Evolutionary conservation across 495 filamentous ascomycete species (phyloP), one percentile per base, ranked within the genome.

Genomic region (Aspergillus panamensis): DNA sequence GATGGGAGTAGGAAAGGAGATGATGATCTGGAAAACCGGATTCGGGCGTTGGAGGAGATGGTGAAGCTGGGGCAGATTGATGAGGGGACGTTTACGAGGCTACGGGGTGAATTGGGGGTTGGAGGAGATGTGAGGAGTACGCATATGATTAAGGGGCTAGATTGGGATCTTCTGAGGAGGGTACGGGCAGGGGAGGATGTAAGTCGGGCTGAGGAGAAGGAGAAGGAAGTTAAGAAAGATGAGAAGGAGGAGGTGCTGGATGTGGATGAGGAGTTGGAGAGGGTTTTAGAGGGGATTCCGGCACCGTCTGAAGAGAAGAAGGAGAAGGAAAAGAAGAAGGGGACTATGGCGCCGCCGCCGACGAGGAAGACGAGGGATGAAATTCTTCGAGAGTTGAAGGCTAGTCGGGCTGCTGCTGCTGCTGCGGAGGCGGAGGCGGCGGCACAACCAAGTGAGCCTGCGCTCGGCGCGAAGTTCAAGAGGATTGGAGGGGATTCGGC

Each of bases 81-180:
- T 55, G 77, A 82, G 62, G 78, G 75, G 42, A 87, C 83, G 4
- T 96, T 92, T 67, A 87, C 90, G 51, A 83, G 80, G 60, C 68
- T 94, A 42, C 77, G 85, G 25, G 77, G 80, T 47, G 83, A 95
- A 62, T 88, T 96, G 51, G 74, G 75, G 1, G 84, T 91, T 3
- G 92, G 92, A 3, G 93, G 92, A 6, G 90, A 96, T 67, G 66
- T 91, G 30, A 72, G 73, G 3, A 87, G 86, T 63, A 93, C 89
- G 35, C 89, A 95, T 79, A 73, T 96, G 64, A 85, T 96, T 31
- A 97, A 97, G 71, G 94, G 94, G 2, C 71, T 98, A 57, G 95
- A 98, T 72, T 87, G 87, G 65, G 85, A 85, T 70, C 72, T 98
- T 17, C 73, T 98, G 48, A 84, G 87, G 69, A 80, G 87, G 65